phyloP scores from a whole-genome alignment of 1,284 basidiomycete species.

The Melanopsichium pennsylvanicum region DNA sequence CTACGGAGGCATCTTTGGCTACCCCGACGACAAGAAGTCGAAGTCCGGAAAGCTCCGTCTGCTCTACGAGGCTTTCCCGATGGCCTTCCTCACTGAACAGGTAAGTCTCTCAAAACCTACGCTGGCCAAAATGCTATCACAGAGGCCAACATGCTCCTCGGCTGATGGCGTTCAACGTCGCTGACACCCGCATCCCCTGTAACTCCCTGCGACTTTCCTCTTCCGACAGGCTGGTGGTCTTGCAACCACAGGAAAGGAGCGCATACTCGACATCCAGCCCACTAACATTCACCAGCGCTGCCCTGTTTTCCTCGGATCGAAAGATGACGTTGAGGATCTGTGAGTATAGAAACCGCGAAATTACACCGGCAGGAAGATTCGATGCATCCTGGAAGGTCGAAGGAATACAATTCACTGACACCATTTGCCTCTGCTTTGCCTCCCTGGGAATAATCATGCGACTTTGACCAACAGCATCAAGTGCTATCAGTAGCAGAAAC shows the following conservation, averaged over 20 bases:
- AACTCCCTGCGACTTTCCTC: neutral
- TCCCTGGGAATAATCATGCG: neutral
- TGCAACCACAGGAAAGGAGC: conserved; percentile 89
- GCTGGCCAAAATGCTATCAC: no score
- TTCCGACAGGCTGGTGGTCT: conserved; percentile 83
- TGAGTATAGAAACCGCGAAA: conserved; percentile 2
- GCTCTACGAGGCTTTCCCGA: conserved; percentile 98
- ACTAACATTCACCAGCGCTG: conserved; percentile 89
- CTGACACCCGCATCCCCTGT: no score
- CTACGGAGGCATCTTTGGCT: conserved; percentile 98
- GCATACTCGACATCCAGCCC: conserved; percentile 92
- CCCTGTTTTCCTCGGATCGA: conserved; percentile 91
- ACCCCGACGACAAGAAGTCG: conserved; percentile 97
- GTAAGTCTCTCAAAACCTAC: no score
- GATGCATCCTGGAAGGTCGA: conserved; percentile 1
- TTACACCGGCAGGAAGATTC: neutral
- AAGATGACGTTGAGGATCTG: conserved; percentile 87
- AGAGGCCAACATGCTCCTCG: no score
- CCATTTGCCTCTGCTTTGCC: no score
- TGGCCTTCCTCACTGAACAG: conserved; percentile 95
- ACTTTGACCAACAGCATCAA: conserved; percentile 4
- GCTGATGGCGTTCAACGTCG: no score
- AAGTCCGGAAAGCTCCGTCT: conserved; percentile 93
- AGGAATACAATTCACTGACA: no score
- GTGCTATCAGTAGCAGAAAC: conserved; percentile 4